Evolutionary conservation across 2,329 filamentous ascomycete species (phyloP).

Genomic region (Furcasterigmium furcatum): DNA sequence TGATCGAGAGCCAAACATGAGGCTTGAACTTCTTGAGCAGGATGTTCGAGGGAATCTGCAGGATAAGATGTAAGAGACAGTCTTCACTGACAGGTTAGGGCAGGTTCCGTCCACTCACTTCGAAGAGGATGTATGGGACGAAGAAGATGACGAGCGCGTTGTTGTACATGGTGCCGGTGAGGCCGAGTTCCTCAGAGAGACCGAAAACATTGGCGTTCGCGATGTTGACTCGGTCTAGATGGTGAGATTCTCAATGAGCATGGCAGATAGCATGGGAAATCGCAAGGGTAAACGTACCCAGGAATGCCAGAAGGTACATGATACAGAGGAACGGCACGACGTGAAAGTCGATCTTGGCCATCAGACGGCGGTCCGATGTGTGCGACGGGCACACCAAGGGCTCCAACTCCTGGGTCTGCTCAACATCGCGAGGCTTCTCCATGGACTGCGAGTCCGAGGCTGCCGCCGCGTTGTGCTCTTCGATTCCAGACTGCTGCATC

Average conservation of each 20-base stretch:
- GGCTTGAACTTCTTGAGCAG: conserved; percentile 40
- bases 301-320: conserved; percentile 68
- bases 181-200: conserved; percentile 58
- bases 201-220: conserved; percentile 71
- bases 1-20: conserved; percentile 70
- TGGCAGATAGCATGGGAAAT: too few species aligned
- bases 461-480: not conserved
- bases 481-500: conserved; percentile 1
- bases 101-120: too few species aligned
- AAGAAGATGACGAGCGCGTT: conserved; percentile 79
- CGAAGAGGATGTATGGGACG: conserved; percentile 70
- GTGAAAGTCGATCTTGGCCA: conserved; percentile 67
- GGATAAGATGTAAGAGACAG: too few species aligned
- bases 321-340: conserved; percentile 72
- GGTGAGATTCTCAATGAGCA: too few species aligned
- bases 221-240: conserved; percentile 69
- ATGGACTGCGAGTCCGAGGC: not conserved
- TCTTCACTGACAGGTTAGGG: too few species aligned
- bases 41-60: conserved; percentile 53
- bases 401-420: not conserved
- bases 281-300: conserved; percentile 36
- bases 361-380: conserved; percentile 61
- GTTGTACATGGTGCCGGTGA: conserved; percentile 64
- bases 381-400: conserved; percentile 40
- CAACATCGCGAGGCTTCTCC: not conserved